A percentile compares a stretch with the other conserved stretches of the same genome.
phyloP scores from a whole-genome alignment of 176 grass and related monocot species.

The Triticum timopheevii region DNA sequence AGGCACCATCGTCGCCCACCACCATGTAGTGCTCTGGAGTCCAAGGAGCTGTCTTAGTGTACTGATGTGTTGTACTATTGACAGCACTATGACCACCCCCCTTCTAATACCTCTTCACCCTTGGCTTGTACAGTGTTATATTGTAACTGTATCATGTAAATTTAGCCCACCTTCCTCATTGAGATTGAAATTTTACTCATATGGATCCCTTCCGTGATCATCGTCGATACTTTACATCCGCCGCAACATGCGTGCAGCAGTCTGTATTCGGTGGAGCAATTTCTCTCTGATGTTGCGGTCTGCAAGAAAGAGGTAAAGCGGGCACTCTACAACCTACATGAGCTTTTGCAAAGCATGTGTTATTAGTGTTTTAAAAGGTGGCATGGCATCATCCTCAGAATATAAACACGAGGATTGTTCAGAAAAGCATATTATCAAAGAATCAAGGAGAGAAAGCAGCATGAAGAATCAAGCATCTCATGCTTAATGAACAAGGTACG shows the following conservation, averaged over 20 bases:
- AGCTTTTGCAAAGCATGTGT: neutral
- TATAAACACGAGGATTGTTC: neutral
- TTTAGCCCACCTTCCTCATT: neutral
- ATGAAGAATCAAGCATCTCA: neutral
- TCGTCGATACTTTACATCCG: neutral
- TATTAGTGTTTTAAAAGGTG: neutral
- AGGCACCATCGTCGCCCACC: neutral
- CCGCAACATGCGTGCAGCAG: neutral
- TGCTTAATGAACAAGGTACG: neutral
- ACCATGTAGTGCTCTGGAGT: neutral
- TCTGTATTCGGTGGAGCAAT: neutral
- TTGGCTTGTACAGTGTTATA: slow-evolving; percentile 24
- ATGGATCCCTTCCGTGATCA: neutral
- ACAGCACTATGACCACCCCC: neutral
- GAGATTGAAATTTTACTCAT: neutral
- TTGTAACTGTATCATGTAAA: slow-evolving; percentile 24
- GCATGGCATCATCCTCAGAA: neutral
- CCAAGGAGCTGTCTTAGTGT: slow-evolving; percentile 7
- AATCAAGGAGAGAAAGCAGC: neutral
- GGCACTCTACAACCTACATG: neutral
- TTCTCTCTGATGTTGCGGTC: neutral
- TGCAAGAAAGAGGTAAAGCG: slow-evolving; percentile 33
- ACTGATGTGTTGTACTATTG: slow-evolving; percentile 12
- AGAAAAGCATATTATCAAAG: neutral
- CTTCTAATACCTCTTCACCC: neutral